Evolutionary conservation across 2,329 filamentous ascomycete genomes (phyloP), one percentile per base, ranked within the genome.

Genomic region (Hirsutella minnesotensis): DNA sequence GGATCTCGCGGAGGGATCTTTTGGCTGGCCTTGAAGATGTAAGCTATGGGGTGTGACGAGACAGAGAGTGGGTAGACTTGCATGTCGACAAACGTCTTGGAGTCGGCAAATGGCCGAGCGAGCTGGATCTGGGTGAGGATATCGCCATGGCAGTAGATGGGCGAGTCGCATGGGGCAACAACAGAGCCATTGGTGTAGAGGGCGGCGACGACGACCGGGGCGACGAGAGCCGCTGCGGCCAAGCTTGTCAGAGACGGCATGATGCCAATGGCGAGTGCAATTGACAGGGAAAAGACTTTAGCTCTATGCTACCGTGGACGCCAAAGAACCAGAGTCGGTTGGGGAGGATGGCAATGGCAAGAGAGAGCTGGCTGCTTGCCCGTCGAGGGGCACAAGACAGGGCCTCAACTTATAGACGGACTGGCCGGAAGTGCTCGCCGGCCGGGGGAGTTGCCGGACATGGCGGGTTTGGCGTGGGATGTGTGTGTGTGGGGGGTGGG

Each of bases 21-120:
- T 41, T 47, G 7, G 22, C n/a, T 8, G 18, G 19, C 41, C 21
- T 34, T 33, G 9, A 16, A 35, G 18, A 18, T 5, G 7, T 30
- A 10, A 15, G 31, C 9, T 19, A 18, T 22, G 4, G 19, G 9
- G n/a, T 18, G 9, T n/a, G n/a, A n/a, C n/a, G n/a, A n/a, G n/a
- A n/a, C n/a, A n/a, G n/a, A n/a, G 33, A 9, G 8, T 33, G 31
- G 10, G 31, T n/a, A 35, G 18, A 18, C 66, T 62, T 63, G 77
- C 75, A 82, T 77, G 55, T 84, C 80, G 36, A 83, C 80, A 55
- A 82, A 83, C 1, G 78, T 82, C 67, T 83, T 84, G 46, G 78
- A 83, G 60, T 83, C 80, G 13, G 66, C 60, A 49, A 83, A 83
- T 1, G 79, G 79, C 20, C 64, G 65, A 3, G 79, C 79, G 9